Percentiles rank a stretch among this genome's conserved stretches.
phyloP scores from a whole-genome alignment of 2,329 filamentous ascomycete species.

The Xylariomycetidae sp. region DNA sequence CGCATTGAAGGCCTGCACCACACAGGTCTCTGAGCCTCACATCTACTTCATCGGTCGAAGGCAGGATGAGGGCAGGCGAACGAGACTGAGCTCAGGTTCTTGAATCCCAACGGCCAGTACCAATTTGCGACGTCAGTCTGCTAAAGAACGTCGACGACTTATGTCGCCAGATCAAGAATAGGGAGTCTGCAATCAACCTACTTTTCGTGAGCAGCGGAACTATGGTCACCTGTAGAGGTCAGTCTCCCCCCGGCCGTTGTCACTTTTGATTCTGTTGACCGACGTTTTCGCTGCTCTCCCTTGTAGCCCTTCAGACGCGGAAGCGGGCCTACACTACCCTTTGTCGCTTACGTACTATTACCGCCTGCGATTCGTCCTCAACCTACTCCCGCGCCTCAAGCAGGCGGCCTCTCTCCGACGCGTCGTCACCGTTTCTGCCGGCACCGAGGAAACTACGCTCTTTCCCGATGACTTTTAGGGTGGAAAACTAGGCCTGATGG shows the following conservation, averaged over 20 bases:
- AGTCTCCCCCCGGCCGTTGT: conserved; percentile 1
- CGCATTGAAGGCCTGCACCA: conserved; percentile 41
- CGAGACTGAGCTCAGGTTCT: conserved; percentile 32
- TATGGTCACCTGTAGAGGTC: conserved; percentile 19
- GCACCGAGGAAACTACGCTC: conserved; percentile 47
- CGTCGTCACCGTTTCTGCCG: conserved; percentile 51
- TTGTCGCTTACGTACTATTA: conserved; percentile 51
- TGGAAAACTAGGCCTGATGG: conserved; percentile 32
- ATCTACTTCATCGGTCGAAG: conserved; percentile 50
- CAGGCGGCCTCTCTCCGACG: conserved; percentile 42
- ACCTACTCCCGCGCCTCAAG: conserved; percentile 52
- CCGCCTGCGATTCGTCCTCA: conserved; percentile 51
- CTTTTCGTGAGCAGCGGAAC: conserved; percentile 41
- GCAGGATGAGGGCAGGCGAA: conserved; percentile 32
- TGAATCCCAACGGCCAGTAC: conserved; percentile 40
- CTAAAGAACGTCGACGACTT: conserved; percentile 46
- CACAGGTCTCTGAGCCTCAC: conserved; percentile 34
- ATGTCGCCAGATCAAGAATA: conserved; percentile 38
- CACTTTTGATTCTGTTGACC: too few species aligned
- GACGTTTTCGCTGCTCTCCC: too few species aligned
- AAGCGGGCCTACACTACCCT: conserved; percentile 51
- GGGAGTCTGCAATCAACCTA: conserved; percentile 41
- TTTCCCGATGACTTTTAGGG: conserved; percentile 40
- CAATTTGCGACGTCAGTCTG: conserved; percentile 46
- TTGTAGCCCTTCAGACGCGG: conserved; percentile 46